These are phyloP conservation scores for Mortierella antarctica DNA, from an alignment of 192 early-diverging fungal species.

Conservation along the genomic window DNA sequence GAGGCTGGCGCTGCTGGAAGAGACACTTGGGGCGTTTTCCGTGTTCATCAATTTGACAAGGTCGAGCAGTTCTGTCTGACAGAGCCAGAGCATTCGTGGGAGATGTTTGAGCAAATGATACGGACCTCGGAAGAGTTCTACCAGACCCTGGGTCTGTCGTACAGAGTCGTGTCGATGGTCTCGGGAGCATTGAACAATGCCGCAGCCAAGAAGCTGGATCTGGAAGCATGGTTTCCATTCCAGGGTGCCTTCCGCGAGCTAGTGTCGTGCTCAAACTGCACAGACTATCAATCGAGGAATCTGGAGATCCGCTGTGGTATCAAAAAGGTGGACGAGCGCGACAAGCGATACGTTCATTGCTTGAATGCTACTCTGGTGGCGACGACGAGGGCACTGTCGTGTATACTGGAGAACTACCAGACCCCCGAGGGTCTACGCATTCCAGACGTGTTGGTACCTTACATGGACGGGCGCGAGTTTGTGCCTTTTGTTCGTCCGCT, in stretches of 20 bases:
- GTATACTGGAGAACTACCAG: conserved; percentile 96
- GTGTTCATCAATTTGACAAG: conserved; percentile 99
- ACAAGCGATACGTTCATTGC: conserved; percentile 96
- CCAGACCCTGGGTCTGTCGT: conserved; percentile 93
- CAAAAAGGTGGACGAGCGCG: conserved; percentile 95
- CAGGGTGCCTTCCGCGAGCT: conserved; percentile 98
- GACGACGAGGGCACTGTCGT: conserved; percentile 94
- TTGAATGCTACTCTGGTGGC: conserved; percentile 98
- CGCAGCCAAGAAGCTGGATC: conserved; percentile 98
- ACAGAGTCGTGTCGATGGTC: conserved; percentile 95
- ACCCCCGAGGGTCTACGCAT: conserved; percentile 90
- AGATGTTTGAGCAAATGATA: conserved; percentile 98
- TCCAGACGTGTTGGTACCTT: conserved; percentile 86
- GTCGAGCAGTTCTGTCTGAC: conserved; percentile 98
- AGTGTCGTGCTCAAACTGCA: conserved; percentile 99
- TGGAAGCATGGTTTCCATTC: conserved; percentile 99
- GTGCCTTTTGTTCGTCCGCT: conserved; percentile 79
- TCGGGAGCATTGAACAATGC: conserved; percentile 98
- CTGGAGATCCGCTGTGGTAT: conserved; percentile 96
- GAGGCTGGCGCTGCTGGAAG: conserved; percentile 98
- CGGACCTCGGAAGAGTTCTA: conserved; percentile 92
- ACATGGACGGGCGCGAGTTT: conserved; percentile 94
- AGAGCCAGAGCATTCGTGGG: conserved; percentile 98
- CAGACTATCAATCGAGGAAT: conserved; percentile 95
- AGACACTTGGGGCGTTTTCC: conserved; percentile 99